Conservation (phyloP, 2,329 filamentous ascomycete species). For the Talaromyces verruculosus region DNA sequence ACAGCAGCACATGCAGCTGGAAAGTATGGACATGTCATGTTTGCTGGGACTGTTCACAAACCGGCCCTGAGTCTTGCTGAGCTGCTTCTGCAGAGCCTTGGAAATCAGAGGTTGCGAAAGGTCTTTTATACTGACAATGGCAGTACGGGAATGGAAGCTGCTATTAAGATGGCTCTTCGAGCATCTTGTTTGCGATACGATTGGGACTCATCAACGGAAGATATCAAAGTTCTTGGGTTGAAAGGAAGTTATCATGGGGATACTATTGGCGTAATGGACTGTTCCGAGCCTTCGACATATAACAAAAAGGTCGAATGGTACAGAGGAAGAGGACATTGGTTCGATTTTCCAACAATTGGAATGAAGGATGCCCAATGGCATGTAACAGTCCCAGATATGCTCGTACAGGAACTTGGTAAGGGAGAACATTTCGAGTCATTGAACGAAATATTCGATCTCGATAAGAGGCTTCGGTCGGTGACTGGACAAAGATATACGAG, state of each 20-base stretch:
- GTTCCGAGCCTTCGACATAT: slow-evolving; percentile 71
- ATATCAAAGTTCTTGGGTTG: slow-evolving; percentile 69
- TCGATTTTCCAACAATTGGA: slow-evolving; percentile 72
- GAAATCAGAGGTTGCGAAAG: slow-evolving; percentile 65
- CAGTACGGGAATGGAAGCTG: slow-evolving; percentile 80
- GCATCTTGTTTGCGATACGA: slow-evolving; percentile 66
- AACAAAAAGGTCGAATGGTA: slow-evolving; percentile 90
- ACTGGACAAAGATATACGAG: slow-evolving; percentile 56
- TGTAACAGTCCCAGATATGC: slow-evolving; percentile 55
- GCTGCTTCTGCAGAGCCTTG: slow-evolving; percentile 58
- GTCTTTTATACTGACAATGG: slow-evolving; percentile 85
- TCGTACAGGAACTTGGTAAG: slow-evolving; percentile 50
- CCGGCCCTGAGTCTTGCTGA: slow-evolving; percentile 71
- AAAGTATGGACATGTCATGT: slow-evolving; percentile 86
- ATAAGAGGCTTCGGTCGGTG: slow-evolving; percentile 47
- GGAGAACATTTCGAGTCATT: slow-evolving; percentile 51
- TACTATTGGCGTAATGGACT: slow-evolving; percentile 86
- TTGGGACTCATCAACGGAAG: slow-evolving; percentile 58
- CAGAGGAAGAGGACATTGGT: slow-evolving; percentile 73
- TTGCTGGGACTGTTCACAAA: slow-evolving; percentile 75
- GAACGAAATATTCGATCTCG: slow-evolving; percentile 61
- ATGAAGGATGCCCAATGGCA: slow-evolving; percentile 67
- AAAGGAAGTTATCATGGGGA: slow-evolving; percentile 84
- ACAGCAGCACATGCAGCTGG: slow-evolving; percentile 79
- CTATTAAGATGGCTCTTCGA: slow-evolving; percentile 78